phyloP scores from a whole-genome alignment of 1,284 basidiomycete species.

The Omphalotus olearius region DNA sequence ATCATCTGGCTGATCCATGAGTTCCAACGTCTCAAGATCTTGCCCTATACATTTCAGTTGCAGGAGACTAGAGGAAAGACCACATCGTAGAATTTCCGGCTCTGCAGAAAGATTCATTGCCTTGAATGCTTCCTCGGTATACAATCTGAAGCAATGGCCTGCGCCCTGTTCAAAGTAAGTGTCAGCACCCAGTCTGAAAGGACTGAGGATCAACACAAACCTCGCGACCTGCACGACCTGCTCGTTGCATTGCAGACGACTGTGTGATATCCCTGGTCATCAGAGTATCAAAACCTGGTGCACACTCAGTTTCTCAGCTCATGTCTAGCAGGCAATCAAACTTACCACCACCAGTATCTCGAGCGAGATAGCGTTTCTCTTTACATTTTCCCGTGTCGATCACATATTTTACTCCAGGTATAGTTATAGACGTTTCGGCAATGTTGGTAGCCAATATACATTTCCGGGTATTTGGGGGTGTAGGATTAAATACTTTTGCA shows the following conservation, averaged over 20 bases:
- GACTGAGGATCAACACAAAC: slow-evolving; percentile 30
- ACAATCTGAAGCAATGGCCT: slow-evolving; percentile 86
- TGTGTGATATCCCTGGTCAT: slow-evolving; percentile 84
- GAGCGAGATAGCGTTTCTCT: slow-evolving; percentile 83
- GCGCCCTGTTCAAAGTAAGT: slow-evolving; percentile 44
- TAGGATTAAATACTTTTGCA: slow-evolving; percentile 69
- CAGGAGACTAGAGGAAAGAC: slow-evolving; percentile 77
- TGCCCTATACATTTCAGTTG: slow-evolving; percentile 82
- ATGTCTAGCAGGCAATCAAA: slow-evolving; percentile 8
- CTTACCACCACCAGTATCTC: slow-evolving; percentile 63
- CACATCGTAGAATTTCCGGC: slow-evolving; percentile 87
- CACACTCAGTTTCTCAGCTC: slow-evolving; percentile 4
- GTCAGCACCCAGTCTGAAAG: neutral
- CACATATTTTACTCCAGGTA: slow-evolving; percentile 93
- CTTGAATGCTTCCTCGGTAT: slow-evolving; percentile 77
- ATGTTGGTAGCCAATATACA: slow-evolving; percentile 95
- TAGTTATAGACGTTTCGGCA: slow-evolving; percentile 98
- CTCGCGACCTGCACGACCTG: slow-evolving; percentile 91
- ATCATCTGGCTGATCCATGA: slow-evolving; percentile 80
- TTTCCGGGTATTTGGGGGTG: slow-evolving; percentile 75
- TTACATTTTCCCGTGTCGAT: slow-evolving; percentile 96
- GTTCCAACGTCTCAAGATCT: slow-evolving; percentile 74
- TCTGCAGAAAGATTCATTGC: slow-evolving; percentile 63
- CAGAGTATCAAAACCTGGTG: slow-evolving; percentile 84
- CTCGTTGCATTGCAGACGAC: slow-evolving; percentile 82